Conservation (phyloP, 2,329 filamentous ascomycete genomes). For the Pseudocercospora macadamiae region DNA sequence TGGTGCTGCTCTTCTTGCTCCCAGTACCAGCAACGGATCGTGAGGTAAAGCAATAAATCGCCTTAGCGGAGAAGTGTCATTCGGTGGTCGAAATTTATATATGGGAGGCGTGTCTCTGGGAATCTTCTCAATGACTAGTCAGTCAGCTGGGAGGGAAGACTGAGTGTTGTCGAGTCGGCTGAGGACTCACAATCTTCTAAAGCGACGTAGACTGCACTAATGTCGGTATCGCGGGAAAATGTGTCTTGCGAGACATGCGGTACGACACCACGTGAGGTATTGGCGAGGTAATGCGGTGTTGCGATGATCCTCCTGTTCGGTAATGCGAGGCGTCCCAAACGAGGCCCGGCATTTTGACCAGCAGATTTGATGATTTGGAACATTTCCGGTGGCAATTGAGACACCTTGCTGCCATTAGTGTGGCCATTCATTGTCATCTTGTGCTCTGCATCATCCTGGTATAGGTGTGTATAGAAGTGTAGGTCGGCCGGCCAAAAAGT, state of each 20-base stretch:
- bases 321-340: slow-evolving; percentile 69
- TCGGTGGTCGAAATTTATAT: slow-evolving; percentile 51
- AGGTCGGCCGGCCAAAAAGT: slow-evolving; percentile 4
- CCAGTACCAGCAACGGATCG: slow-evolving; percentile 70
- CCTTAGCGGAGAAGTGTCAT: slow-evolving; percentile 62
- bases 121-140: slow-evolving; percentile 65
- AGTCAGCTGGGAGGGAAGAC: too few relatives aligned
- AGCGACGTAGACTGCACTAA: slow-evolving; percentile 75
- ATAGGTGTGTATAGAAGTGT: neutral
- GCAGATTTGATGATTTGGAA: slow-evolving; percentile 49
- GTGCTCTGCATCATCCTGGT: neutral
- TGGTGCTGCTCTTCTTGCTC: slow-evolving; percentile 75
- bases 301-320: slow-evolving; percentile 66
- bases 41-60: slow-evolving; percentile 74
- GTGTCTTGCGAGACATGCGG: slow-evolving; percentile 91
- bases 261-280: slow-evolving; percentile 80
- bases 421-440: slow-evolving; percentile 20
- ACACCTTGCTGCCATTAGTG: slow-evolving; percentile 12
- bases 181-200: slow-evolving; percentile 83
- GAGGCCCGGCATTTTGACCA: slow-evolving; percentile 49
- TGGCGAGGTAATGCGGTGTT: slow-evolving; percentile 80
- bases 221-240: slow-evolving; percentile 64
- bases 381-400: slow-evolving; percentile 42
- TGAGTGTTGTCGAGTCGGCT: too few relatives aligned
- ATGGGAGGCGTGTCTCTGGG: slow-evolving; percentile 54